Evolutionary conservation across 2,329 filamentous ascomycete genomes (phyloP), one percentile per base, ranked within the genome.

Genomic region (Orbilia javanica): DNA sequence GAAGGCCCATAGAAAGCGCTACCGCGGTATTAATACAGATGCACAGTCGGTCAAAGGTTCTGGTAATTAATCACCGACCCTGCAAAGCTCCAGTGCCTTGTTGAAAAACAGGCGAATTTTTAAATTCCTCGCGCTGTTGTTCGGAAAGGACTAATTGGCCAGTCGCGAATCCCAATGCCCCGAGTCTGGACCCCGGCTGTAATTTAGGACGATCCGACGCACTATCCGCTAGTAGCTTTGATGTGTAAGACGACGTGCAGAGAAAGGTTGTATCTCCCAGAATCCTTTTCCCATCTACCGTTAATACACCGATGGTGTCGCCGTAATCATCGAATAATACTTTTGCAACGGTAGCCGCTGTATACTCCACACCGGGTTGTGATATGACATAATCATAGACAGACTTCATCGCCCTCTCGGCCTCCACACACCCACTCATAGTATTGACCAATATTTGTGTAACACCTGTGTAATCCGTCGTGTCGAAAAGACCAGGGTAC

Each of bases 351-450:
- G 90, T 87, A 15, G 86, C 88, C 0, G 84, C 85, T 8, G 89
- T 85, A 71, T 90, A 91, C 81, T 87, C 86, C 78, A 90, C 89
- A 0, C 90, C 89, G 2, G 25, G 25, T 5, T 88, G 82, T 55
- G 86, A 85, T 4, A 90, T 80, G 15, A 85, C 85, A 71, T 85
- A 84, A 36, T 86, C 85, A 0, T 88, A 90, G 7, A 90, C 85
- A 0, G 87, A 87, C 63, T 85, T 83, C 75, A 91, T 82, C 31
- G 86, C 86, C 79, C 90, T 88, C 1, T 88, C 88, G 1, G 90
- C 89, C n/a, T 88, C 88, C 5, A 86, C 89, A 88, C 89, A 91
- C 0, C 89, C 89, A 82, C 88, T 89, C 34, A 85, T 87, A 76
- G 86, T 87, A 84, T 91, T 91, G 52, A 90, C 83, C 13, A 90